Conservation (phyloP, 805 yeast species). For the Lipomyces sp. region DNA sequence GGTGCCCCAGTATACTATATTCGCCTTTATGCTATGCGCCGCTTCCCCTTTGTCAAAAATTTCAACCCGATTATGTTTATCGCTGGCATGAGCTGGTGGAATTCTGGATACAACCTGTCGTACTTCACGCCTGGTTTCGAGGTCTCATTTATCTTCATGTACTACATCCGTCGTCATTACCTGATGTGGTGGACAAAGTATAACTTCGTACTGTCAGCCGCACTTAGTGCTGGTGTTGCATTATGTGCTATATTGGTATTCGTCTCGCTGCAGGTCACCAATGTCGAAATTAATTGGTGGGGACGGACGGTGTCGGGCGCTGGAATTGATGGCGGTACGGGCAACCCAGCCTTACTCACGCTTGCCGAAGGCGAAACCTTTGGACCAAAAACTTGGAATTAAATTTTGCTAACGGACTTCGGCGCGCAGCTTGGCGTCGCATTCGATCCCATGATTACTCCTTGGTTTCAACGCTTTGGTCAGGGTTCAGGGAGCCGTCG, state of each 20-base stretch:
- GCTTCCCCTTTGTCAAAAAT: conserved; percentile 22
- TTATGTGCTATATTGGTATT: conserved; percentile 63
- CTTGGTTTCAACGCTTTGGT: no score
- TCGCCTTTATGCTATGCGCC: conserved; percentile 6
- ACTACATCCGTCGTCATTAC: conserved; percentile 53
- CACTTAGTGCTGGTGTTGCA: conserved; percentile 66
- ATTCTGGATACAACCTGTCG: conserved; percentile 29
- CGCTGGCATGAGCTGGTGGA: conserved; percentile 31
- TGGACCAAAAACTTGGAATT: conserved; percentile 15
- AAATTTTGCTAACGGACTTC: not conserved
- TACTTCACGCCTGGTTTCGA: conserved; percentile 35
- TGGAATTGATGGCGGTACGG: conserved; percentile 38
- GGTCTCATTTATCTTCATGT: conserved; percentile 48
- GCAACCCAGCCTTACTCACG: conserved; percentile 3
- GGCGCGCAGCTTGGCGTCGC: no score
- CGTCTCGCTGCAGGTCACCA: conserved; percentile 55
- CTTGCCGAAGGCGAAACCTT: conserved; percentile 45
- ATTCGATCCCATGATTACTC: no score
- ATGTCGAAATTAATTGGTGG: conserved; percentile 57
- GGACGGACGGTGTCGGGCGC: conserved; percentile 53
- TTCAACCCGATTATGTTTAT: conserved; percentile 28
- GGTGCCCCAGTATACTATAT: conserved; percentile 29
- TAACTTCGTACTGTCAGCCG: conserved; percentile 59
- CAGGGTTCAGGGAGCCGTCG: no score
- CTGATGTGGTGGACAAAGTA: conserved; percentile 61